Evolutionary conservation across 331 rosid genomes (phyloP).

Genomic region (Rhamnella rubrinervis): DNA sequence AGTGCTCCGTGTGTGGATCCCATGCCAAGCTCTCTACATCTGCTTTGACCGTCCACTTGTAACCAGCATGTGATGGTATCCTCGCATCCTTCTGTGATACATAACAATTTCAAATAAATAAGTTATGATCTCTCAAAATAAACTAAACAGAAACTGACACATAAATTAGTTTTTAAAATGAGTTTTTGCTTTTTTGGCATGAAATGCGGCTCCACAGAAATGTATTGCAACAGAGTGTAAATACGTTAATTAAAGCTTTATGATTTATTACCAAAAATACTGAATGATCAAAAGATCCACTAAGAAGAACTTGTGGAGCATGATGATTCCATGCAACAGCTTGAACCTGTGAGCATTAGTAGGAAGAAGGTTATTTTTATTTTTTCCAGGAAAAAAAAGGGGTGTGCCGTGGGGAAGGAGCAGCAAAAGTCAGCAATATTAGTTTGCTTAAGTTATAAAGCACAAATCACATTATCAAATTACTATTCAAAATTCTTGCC

Average conservation of each 20-base stretch:
- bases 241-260: neutral
- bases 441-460: neutral
- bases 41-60: constrained; percentile 70
- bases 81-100: constrained; percentile 84
- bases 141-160: neutral
- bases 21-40: constrained; percentile 96
- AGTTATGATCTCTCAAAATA: neutral
- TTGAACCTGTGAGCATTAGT: constrained; percentile 70
- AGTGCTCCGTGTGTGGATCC: constrained; percentile 89
- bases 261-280: constrained; percentile 69
- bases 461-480: neutral
- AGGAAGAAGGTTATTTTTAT: constrained; percentile 1
- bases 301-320: constrained; percentile 77
- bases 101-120: constrained; percentile 16
- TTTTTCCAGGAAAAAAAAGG: too few relatives aligned
- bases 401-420: too few relatives aligned
- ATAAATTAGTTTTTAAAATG: neutral
- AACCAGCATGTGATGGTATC: constrained; percentile 78
- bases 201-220: neutral
- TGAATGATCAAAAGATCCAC: constrained; percentile 89
- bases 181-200: neutral
- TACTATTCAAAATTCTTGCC: constrained; percentile 40
- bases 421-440: neutral
- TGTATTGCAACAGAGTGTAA: neutral
- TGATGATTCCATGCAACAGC: constrained; percentile 86